Percentiles rank a stretch among this genome's conserved stretches.
Conservation (phyloP, 139 green algal genomes). For the Chlamydomonas sp. region DNA sequence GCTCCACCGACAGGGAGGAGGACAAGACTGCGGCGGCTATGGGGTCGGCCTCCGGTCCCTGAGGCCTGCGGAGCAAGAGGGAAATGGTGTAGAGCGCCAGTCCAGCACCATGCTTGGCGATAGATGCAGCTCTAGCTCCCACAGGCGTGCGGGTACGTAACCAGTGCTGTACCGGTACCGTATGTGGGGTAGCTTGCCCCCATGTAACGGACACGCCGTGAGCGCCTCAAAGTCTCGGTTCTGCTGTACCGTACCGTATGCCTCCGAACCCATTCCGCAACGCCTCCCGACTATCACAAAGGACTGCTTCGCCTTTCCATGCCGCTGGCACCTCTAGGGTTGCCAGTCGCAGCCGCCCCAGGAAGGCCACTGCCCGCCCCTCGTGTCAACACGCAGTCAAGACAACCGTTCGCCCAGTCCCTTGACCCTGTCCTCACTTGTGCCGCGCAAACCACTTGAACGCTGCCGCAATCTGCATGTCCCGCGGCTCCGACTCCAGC, state of each 20-base stretch:
- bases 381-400: not conserved
- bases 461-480: constrained; percentile 19
- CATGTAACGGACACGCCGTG: not conserved
- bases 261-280: too few relatives aligned
- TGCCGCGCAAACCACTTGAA: constrained; percentile 33
- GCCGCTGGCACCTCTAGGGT: not conserved
- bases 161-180: not conserved
- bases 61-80: not conserved
- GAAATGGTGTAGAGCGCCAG: not conserved
- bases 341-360: too few relatives aligned
- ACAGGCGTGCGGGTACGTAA: not conserved
- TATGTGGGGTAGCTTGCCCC: not conserved
- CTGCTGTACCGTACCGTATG: too few relatives aligned
- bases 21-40: constrained; percentile 26
- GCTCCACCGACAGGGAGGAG: constrained; percentile 18
- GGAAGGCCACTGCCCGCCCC: not conserved
- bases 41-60: constrained; percentile 26
- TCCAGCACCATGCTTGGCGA: not conserved
- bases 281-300: too few relatives aligned
- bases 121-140: not conserved
- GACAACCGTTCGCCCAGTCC: not conserved
- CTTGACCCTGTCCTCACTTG: constrained; percentile 12
- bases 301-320: too few relatives aligned
- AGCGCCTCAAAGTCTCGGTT: not conserved
- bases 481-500: not conserved